Evolutionary conservation across 768 basidiomycete species (phyloP).

Genomic region (Xerocomellus amylosporus): DNA sequence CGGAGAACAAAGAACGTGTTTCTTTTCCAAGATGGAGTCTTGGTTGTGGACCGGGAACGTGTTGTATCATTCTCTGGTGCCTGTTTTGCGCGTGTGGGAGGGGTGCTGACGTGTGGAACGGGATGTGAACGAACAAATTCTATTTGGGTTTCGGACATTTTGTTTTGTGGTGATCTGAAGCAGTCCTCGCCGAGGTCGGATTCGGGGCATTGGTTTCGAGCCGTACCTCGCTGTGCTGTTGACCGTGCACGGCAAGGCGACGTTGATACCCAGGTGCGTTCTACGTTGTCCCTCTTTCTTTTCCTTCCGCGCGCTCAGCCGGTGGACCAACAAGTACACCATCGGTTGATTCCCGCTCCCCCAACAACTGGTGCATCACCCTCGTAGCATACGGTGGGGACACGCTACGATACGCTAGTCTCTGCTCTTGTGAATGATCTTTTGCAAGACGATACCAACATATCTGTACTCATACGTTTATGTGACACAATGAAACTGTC

Average conservation of each 20-base stretch:
- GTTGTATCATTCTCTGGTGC: conserved; percentile 71
- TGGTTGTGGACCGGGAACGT: conserved; percentile 90
- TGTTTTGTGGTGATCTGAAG: conserved; percentile 90
- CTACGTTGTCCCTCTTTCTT: neutral
- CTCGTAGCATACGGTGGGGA: too few species aligned
- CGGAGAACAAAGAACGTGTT: conserved; percentile 79
- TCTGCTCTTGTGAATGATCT: neutral
- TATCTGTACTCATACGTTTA: neutral
- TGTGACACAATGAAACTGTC: too few species aligned
- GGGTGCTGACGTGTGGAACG: too few species aligned
- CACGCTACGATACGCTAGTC: neutral
- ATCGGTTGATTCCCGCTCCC: conserved; percentile 35
- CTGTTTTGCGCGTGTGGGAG: conserved; percentile 19
- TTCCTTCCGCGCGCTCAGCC: conserved; percentile 40
- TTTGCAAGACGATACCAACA: too few species aligned
- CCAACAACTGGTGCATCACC: too few species aligned
- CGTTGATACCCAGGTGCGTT: conserved; percentile 91
- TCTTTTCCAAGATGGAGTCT: conserved; percentile 90
- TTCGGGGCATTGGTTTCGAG: conserved; percentile 98
- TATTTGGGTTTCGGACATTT: conserved; percentile 1
- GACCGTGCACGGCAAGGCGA: too few species aligned
- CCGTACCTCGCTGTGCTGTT: conserved; percentile 90
- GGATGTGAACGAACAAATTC: neutral
- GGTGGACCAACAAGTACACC: too few species aligned
- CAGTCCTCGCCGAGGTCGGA: conserved; percentile 76